A percentile compares a stretch with the other conserved stretches of the same genome.
phyloP scores from a whole-genome alignment of 495 filamentous ascomycete genomes.

The Cercophora newfieldiana region DNA sequence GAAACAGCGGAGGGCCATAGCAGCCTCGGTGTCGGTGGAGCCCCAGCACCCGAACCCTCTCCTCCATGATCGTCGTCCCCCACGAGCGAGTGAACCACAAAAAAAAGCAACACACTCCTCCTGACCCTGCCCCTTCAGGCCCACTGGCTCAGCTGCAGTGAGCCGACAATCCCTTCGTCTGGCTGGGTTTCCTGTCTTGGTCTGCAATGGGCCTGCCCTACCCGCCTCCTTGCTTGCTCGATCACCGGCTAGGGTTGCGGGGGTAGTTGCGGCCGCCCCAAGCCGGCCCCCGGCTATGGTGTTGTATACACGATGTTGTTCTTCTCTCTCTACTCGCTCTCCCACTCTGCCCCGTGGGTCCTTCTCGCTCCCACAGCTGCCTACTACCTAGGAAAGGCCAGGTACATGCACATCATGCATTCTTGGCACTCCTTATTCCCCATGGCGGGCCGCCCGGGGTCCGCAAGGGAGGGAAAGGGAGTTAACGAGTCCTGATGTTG shows the following conservation, averaged over 20 bases:
- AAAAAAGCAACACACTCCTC: slow-evolving; percentile 7
- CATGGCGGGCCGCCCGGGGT: slow-evolving; percentile 1
- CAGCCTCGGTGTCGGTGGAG: not conserved
- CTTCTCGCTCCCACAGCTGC: too few relatives aligned
- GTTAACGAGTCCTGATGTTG: not conserved
- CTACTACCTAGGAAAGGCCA: slow-evolving; percentile 1
- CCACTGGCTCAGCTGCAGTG: slow-evolving; percentile 18
- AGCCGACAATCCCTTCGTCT: slow-evolving; percentile 9
- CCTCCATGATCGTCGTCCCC: slow-evolving; percentile 20
- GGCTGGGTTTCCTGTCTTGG: slow-evolving; percentile 13
- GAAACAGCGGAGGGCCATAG: not conserved
- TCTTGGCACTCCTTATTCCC: slow-evolving; percentile 17
- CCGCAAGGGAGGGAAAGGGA: not conserved
- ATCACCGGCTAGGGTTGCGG: slow-evolving; percentile 9
- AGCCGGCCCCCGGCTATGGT: slow-evolving; percentile 3
- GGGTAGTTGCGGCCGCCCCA: not conserved
- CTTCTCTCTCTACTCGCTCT: not conserved
- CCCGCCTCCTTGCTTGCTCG: slow-evolving; percentile 4
- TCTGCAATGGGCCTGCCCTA: slow-evolving; percentile 11
- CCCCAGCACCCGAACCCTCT: slow-evolving; percentile 10
- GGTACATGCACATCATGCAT: slow-evolving; percentile 27
- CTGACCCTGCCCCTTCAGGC: slow-evolving; percentile 1
- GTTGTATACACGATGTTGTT: slow-evolving; percentile 14
- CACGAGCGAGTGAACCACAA: slow-evolving; percentile 12
- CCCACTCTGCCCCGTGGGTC: not conserved